Percentiles rank a stretch among this genome's conserved stretches.
phyloP scores from a whole-genome alignment of 768 basidiomycete species.

The Fistulinella prunicolor region DNA sequence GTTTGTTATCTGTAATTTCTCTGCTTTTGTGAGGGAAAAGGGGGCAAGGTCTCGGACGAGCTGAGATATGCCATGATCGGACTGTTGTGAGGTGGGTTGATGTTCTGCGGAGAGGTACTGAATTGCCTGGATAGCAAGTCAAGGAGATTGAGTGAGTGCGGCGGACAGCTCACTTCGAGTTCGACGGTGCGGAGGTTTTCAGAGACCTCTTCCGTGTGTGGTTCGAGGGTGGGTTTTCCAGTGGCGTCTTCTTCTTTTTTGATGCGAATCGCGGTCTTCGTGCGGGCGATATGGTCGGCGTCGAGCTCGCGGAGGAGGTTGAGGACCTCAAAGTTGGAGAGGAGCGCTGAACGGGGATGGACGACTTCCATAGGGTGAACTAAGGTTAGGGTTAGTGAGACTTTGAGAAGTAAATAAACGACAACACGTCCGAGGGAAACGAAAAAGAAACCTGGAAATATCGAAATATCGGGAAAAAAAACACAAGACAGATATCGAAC shows the following conservation, averaged over 20 bases:
- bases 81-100: constrained; percentile 67
- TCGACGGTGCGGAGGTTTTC: constrained; percentile 85
- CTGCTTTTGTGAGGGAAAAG: constrained; percentile 80
- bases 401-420: constrained; percentile 19
- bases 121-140: constrained; percentile 58
- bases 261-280: constrained; percentile 66
- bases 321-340: constrained; percentile 88
- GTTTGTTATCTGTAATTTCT: constrained; percentile 92
- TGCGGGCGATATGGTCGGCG: constrained; percentile 63
- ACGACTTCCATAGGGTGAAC: constrained; percentile 18
- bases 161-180: constrained; percentile 50
- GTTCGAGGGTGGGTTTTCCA: constrained; percentile 28
- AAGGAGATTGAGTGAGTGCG: neutral
- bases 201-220: constrained; percentile 54
- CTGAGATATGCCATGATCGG: constrained; percentile 55
- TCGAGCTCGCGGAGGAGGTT: constrained; percentile 74
- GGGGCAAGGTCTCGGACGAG: constrained; percentile 66
- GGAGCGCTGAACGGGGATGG: constrained; percentile 69
- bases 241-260: constrained; percentile 74
- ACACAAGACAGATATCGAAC: constrained; percentile 7
- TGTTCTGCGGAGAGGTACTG: constrained; percentile 76
- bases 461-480: constrained; percentile 6
- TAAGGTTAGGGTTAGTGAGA: constrained; percentile 23
- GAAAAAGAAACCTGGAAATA: constrained; percentile 9
- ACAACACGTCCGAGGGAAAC: constrained; percentile 23